phyloP scores from a whole-genome alignment of 1,284 basidiomycete genomes.

The Apiotrichum gamsii region DNA sequence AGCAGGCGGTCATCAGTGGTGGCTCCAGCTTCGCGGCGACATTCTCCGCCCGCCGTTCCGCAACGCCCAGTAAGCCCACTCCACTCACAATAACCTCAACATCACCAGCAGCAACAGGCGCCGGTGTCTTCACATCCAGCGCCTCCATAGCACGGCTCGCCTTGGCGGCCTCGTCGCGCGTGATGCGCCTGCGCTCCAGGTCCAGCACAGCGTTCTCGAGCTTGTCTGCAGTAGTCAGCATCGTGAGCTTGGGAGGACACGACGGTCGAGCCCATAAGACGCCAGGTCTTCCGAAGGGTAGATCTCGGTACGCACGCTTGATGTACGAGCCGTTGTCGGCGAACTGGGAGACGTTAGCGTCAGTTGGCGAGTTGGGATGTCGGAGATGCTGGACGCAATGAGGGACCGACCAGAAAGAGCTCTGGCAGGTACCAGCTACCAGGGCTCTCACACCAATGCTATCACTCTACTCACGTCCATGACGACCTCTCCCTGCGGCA shows the following conservation, averaged over 20 bases:
- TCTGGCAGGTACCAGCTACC: no score
- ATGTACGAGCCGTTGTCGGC: slow-evolving; percentile 42
- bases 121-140: slow-evolving; percentile 23
- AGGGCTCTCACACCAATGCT: no score
- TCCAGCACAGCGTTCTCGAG: slow-evolving; percentile 37
- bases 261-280: no score
- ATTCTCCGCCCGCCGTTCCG: background rate
- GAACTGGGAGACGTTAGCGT: slow-evolving; percentile 24
- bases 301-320: slow-evolving; percentile 27
- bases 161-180: slow-evolving; percentile 37
- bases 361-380: no score
- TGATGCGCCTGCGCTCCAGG: slow-evolving; percentile 33
- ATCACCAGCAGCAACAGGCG: slow-evolving; percentile 29
- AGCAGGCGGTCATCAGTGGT: no score
- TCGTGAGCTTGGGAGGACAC: background rate
- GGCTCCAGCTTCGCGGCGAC: no score
- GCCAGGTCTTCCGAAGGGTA: background rate
- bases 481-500: slow-evolving; percentile 41
- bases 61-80: background rate
- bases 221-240: slow-evolving; percentile 23
- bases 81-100: slow-evolving; percentile 40
- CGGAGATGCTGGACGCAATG: no score
- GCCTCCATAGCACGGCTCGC: slow-evolving; percentile 39
- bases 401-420: no score
- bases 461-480: slow-evolving; percentile 41